A percentile compares a stretch with the other conserved stretches of the same genome.
Evolutionary conservation across 371 early-diverging fungal species (phyloP).

Genomic region (Rhizopus microsporus): DNA sequence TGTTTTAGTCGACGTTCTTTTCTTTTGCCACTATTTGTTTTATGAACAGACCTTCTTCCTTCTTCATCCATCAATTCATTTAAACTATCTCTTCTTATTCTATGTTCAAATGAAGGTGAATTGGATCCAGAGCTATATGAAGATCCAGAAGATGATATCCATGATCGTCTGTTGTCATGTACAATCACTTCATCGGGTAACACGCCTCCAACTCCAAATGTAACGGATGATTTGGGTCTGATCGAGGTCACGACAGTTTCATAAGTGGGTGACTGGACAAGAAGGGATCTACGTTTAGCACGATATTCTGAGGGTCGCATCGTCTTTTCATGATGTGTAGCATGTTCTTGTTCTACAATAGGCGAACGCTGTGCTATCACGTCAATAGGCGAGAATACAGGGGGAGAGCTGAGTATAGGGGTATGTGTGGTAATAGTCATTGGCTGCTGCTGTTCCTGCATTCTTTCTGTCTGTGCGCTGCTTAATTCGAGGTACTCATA

Average conservation of each 20-base stretch:
- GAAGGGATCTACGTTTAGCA: constrained; percentile 48
- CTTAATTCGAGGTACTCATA: constrained; percentile 37
- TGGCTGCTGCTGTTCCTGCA: constrained; percentile 3
- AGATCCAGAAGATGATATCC: constrained; percentile 23
- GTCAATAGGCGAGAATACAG: constrained; percentile 4
- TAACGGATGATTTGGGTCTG: constrained; percentile 14
- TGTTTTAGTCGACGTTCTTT: constrained; percentile 26
- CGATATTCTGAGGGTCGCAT: constrained; percentile 50
- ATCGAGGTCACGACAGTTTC: not conserved
- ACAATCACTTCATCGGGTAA: constrained; percentile 23
- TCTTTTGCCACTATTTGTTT: constrained; percentile 43
- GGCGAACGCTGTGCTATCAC: not conserved
- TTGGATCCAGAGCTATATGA: constrained; percentile 18
- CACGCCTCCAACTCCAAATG: constrained; percentile 24
- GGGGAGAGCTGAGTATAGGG: not conserved
- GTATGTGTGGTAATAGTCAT: constrained; percentile 4
- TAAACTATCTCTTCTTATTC: constrained; percentile 7
- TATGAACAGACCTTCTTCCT: constrained; percentile 28
- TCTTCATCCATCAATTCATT: constrained; percentile 15
- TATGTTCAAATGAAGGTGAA: constrained; percentile 18
- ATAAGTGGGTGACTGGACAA: constrained; percentile 33
- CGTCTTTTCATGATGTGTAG: constrained; percentile 21
- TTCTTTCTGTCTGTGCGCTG: constrained; percentile 12
- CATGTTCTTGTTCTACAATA: not conserved
- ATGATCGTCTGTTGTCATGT: constrained; percentile 16